phyloP scores from a whole-genome alignment of 2,329 filamentous ascomycete genomes.

The Xylariaceae sp. region DNA sequence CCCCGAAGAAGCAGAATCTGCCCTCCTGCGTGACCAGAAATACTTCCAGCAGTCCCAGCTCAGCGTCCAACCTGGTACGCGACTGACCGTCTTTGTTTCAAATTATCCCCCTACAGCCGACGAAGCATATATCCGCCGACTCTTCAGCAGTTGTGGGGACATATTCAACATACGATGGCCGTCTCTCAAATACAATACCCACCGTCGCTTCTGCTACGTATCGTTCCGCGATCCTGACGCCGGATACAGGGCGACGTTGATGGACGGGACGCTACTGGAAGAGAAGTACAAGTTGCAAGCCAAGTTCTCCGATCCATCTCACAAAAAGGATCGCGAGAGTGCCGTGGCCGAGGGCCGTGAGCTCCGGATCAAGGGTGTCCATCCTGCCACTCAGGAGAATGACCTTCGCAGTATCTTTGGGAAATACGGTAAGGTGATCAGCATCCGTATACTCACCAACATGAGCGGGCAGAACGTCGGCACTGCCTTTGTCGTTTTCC shows the following conservation, averaged over 20 bases:
- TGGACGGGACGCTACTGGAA: slow-evolving; percentile 67
- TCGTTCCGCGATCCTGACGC: slow-evolving; percentile 70
- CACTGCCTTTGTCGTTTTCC: slow-evolving; percentile 74
- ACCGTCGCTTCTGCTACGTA: slow-evolving; percentile 91
- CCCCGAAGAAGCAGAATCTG: slow-evolving; percentile 73
- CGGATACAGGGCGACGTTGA: slow-evolving; percentile 64
- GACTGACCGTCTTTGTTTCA: slow-evolving; percentile 79
- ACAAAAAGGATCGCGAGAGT: slow-evolving; percentile 73
- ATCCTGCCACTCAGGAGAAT: slow-evolving; percentile 55
- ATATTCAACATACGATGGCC: slow-evolving; percentile 85
- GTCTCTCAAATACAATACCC: slow-evolving; percentile 81
- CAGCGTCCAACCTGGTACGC: slow-evolving; percentile 66
- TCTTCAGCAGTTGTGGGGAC: slow-evolving; percentile 72
- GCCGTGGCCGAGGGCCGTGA: slow-evolving; percentile 84
- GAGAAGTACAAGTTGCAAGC: slow-evolving; percentile 64
- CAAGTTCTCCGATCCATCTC: slow-evolving; percentile 77
- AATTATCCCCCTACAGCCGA: slow-evolving; percentile 81
- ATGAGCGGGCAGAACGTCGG: slow-evolving; percentile 67
- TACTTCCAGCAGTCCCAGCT: slow-evolving; percentile 69
- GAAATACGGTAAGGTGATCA: slow-evolving; percentile 69
- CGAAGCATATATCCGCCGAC: slow-evolving; percentile 59
- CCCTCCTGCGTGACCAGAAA: slow-evolving; percentile 76
- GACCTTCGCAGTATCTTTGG: slow-evolving; percentile 68
- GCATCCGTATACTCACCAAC: slow-evolving; percentile 65
- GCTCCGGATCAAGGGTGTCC: slow-evolving; percentile 68